phyloP scores from a whole-genome alignment of 1,284 basidiomycete species.

The Cerioporus squamosus region DNA sequence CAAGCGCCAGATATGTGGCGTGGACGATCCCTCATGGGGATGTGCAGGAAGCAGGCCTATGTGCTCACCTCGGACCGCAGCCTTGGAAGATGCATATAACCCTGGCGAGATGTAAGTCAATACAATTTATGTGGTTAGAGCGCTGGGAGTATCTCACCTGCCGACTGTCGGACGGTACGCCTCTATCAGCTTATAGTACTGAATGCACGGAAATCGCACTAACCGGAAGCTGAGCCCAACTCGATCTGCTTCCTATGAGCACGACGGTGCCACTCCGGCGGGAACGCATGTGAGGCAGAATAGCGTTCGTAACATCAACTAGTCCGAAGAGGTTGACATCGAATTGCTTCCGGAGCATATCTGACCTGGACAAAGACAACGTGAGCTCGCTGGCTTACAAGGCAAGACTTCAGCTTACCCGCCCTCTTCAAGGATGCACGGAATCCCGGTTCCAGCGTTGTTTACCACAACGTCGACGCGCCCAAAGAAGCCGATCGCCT shows the following conservation, averaged over 20 bases:
- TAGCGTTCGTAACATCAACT: slow-evolving; percentile 32
- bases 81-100: slow-evolving; percentile 34
- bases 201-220: slow-evolving; percentile 5
- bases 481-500: slow-evolving; percentile 46
- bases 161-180: background rate
- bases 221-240: slow-evolving; percentile 29
- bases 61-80: slow-evolving; percentile 32
- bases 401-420: slow-evolving; percentile 25
- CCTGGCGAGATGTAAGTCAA: slow-evolving; percentile 11
- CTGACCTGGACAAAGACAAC: slow-evolving; percentile 23
- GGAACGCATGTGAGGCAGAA: slow-evolving; percentile 34
- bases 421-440: slow-evolving; percentile 33
- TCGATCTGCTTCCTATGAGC: slow-evolving; percentile 33
- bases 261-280: slow-evolving; percentile 33
- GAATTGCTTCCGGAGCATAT: slow-evolving; percentile 30
- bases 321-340: slow-evolving; percentile 37
- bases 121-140: background rate
- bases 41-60: background rate
- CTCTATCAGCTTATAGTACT: background rate
- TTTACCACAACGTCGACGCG: slow-evolving; percentile 60
- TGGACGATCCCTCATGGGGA: background rate
- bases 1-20: background rate
- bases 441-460: slow-evolving; percentile 49
- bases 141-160: slow-evolving; percentile 3
- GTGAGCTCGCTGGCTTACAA: slow-evolving; percentile 13